Evolutionary conservation across 768 basidiomycete species (phyloP).

Genomic region (Tulasnella sp.): DNA sequence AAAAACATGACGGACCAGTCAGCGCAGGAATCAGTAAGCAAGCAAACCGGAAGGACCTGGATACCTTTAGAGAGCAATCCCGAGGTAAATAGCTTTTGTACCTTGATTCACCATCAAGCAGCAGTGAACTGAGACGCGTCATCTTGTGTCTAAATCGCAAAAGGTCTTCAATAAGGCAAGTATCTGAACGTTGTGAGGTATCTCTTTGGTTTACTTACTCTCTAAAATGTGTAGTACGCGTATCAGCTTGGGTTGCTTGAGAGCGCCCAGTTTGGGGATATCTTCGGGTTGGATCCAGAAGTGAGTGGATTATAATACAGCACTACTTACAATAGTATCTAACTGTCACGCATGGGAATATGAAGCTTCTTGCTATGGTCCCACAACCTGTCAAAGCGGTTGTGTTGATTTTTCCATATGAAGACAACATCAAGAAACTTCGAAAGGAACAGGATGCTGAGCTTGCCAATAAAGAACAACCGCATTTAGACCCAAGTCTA

Average conservation of each 20-base stretch:
- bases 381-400: slow-evolving; percentile 69
- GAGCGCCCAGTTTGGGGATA: slow-evolving; percentile 46
- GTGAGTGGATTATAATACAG: slow-evolving; percentile 25
- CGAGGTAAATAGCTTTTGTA: slow-evolving; percentile 29
- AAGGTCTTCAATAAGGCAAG: slow-evolving; percentile 8
- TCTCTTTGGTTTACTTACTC: not conserved
- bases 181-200: slow-evolving; percentile 1
- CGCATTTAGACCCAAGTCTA: slow-evolving; percentile 46
- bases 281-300: slow-evolving; percentile 60
- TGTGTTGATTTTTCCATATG: slow-evolving; percentile 69
- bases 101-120: not conserved
- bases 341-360: too few species aligned
- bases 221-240: too few species aligned
- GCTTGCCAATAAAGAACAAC: slow-evolving; percentile 34
- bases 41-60: too few species aligned
- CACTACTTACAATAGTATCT: too few species aligned
- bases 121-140: slow-evolving; percentile 14
- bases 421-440: slow-evolving; percentile 36
- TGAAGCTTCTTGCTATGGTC: slow-evolving; percentile 55
- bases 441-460: slow-evolving; percentile 51
- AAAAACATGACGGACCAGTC: too few species aligned
- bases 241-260: slow-evolving; percentile 48
- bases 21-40: too few species aligned
- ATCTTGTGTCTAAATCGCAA: too few species aligned
- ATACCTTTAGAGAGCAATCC: slow-evolving; percentile 73